Conservation (phyloP, 352 stramenopile genomes). For the Phytophthora constricta region DNA sequence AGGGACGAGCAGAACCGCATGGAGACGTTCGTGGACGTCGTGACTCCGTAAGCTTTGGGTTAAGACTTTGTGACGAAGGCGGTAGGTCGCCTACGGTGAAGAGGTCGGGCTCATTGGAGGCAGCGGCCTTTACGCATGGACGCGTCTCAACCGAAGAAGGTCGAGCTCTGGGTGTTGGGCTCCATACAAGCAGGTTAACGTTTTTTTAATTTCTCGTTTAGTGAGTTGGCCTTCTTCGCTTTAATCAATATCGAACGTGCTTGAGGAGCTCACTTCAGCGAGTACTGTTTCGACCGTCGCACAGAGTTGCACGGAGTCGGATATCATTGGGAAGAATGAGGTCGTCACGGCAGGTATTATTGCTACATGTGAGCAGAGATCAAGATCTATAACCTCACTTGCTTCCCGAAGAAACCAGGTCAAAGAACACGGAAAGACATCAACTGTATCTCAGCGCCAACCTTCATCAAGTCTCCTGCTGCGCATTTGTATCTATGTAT, state of each 20-base stretch:
- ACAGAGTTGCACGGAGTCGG: too few relatives aligned
- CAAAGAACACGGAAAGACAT: too few relatives aligned
- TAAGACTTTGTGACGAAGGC: constrained; percentile 4
- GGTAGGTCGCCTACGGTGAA: constrained; percentile 28
- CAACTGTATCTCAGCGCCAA: too few relatives aligned
- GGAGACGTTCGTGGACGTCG: constrained; percentile 36
- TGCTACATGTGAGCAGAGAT: too few relatives aligned
- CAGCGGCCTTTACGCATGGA: constrained; percentile 20
- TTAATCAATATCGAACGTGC: constrained; percentile 1
- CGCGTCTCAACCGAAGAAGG: constrained; percentile 34
- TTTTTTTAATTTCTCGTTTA: background rate
- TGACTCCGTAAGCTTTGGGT: constrained; percentile 35
- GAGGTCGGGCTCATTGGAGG: background rate
- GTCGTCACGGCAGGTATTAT: too few relatives aligned
- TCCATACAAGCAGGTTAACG: background rate
- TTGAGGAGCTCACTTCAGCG: background rate
- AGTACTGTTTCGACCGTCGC: background rate
- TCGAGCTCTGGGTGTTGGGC: constrained; percentile 2
- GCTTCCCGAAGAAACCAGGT: too few relatives aligned
- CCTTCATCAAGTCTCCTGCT: too few relatives aligned
- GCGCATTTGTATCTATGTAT: too few relatives aligned
- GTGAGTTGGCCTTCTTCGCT: constrained; percentile 1
- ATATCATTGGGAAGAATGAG: background rate
- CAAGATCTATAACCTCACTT: too few relatives aligned
- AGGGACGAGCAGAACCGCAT: constrained; percentile 8